These are phyloP conservation scores for Catharanthus roseus DNA, from an alignment of 257 asterid genomes.

Conservation along the genomic window DNA sequence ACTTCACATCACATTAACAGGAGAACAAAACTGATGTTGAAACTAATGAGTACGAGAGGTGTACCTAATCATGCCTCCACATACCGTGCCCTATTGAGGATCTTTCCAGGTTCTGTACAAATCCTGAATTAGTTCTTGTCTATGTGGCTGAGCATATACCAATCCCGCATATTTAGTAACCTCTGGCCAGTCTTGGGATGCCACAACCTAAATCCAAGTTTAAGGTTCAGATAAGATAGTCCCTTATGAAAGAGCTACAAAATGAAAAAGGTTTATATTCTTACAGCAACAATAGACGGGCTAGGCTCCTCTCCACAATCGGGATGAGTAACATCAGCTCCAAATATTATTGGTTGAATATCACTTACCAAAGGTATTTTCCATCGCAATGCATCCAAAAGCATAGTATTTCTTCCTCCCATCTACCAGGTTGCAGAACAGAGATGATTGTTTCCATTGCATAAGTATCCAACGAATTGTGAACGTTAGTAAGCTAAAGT, in stretches of 20 bases:
- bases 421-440: constrained; percentile 8
- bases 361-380: constrained; percentile 31
- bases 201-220: constrained; percentile 24
- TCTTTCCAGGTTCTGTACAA: constrained; percentile 29
- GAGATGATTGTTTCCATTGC: background rate
- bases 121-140: constrained; percentile 34
- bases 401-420: constrained; percentile 35
- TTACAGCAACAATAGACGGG: constrained; percentile 37
- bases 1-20: background rate
- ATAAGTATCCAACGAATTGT: background rate
- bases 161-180: constrained; percentile 30
- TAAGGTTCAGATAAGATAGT: background rate
- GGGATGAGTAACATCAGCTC: constrained; percentile 39
- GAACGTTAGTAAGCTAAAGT: background rate
- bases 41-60: background rate
- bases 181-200: constrained; percentile 39
- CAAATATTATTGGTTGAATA: constrained; percentile 29
- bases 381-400: constrained; percentile 29
- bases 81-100: constrained; percentile 20
- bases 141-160: constrained; percentile 31
- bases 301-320: constrained; percentile 27
- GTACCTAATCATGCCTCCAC: constrained; percentile 35
- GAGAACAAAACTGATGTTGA: background rate
- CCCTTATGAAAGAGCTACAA: background rate
- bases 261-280: constrained; percentile 9